Base-by-base conservation (phyloP, 2,329 filamentous ascomycete genomes). In the Exserohilum rostratum region DNA sequence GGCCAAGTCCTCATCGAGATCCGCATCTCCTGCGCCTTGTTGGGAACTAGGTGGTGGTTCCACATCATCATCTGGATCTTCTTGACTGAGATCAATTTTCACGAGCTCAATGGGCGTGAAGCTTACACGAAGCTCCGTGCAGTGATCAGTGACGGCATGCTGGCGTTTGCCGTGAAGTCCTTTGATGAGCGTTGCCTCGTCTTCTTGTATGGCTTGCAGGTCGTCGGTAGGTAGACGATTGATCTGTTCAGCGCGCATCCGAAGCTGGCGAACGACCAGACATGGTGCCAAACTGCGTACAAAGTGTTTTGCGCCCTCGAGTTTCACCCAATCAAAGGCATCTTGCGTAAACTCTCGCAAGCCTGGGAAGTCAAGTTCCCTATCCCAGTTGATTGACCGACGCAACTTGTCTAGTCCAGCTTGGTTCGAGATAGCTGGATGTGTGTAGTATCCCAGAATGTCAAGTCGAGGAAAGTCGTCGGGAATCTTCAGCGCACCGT, bases 321-420 rank as follows among this genome's bases (percentile, higher is more conserved):
- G 84, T 64, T 87, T 89, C 4, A 83, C 85, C 95, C 95, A 99
- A 55, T 93, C 91, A 62, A 99, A 96, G 0, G 88, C 88, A 59
- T 96, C 87, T 1, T 83, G 82, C 0, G 88, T 84, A 70, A 96
- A 97, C 12, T 83, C 81, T 31, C 93, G 84, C 31, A 99, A 76
- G 0, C 84, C 86, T 3, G 78, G 66, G 11, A 90, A 80, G 62
- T 96, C 85, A 15, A 95, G 79, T 0, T 83, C 78, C 38, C 79
- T 78, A 51, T 87, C 83, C 85, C 88, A 91, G 9, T 77, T 76
- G 35, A 90, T 79, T 0, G 79, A 78, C 2, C 72, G 71, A 52
- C 76, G 79, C 17, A 93, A 66, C 37, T 77, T 79, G 3, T 83
- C 76, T 46, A 93, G 67, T 22, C 83, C 80, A 7, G 83, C 74